Conservation (phyloP, 2,329 filamentous ascomycete species). For the Epichloe brachyelytri region DNA sequence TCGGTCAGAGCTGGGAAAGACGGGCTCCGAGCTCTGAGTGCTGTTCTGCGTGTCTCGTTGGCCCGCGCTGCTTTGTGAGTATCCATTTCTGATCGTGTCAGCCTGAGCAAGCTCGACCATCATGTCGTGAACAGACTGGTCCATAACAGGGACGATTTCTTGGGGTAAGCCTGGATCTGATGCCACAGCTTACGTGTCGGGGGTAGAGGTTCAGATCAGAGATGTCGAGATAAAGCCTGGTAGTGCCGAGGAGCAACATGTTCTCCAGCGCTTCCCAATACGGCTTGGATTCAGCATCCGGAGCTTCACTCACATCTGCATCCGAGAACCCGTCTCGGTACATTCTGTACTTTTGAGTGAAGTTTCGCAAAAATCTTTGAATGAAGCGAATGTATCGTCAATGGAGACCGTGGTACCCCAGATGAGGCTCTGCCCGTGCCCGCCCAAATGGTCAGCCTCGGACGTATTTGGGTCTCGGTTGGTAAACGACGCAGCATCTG, state of each 20-base stretch:
- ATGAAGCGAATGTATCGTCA: conserved; percentile 71
- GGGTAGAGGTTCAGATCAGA: conserved; percentile 87
- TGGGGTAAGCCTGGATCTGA: conserved; percentile 84
- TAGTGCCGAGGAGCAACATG: conserved; percentile 79
- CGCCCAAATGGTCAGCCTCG: conserved; percentile 78
- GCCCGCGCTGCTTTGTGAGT: conserved; percentile 43
- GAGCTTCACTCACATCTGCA: conserved; percentile 55
- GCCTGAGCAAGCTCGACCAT: conserved; percentile 82
- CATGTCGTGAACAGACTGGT: conserved; percentile 82
- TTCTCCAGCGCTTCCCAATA: conserved; percentile 78
- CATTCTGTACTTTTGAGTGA: conserved; percentile 86
- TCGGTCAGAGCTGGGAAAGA: conserved; percentile 68
- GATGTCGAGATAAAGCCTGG: conserved; percentile 76
- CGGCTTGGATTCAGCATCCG: conserved; percentile 64
- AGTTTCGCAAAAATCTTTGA: conserved; percentile 92
- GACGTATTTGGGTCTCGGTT: conserved; percentile 71
- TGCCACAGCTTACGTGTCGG: conserved; percentile 90
- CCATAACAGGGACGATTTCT: conserved; percentile 93
- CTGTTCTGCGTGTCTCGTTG: conserved; percentile 31
- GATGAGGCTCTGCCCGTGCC: conserved; percentile 68
- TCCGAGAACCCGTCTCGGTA: conserved; percentile 76
- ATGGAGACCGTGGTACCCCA: conserved; percentile 98
- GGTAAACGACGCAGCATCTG: conserved; percentile 47
- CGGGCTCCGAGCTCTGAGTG: conserved; percentile 57
- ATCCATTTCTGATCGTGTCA: conserved; percentile 58